These are phyloP conservation scores for Phenoliferia sp. DNA, from an alignment of 1,284 basidiomycete species.

Conservation along the genomic window DNA sequence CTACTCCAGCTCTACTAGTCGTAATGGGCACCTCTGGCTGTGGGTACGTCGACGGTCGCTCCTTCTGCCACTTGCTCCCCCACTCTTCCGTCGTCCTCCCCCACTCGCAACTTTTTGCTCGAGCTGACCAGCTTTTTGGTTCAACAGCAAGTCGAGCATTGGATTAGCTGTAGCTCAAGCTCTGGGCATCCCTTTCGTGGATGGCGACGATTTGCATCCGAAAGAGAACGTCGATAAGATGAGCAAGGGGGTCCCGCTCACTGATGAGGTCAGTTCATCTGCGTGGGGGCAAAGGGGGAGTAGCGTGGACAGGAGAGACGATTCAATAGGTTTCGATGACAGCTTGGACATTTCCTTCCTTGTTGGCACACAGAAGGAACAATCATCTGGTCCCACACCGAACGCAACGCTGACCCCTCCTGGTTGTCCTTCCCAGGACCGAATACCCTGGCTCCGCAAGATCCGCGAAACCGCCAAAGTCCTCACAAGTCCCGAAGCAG, in stretches of 20 bases:
- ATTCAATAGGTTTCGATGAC: not conserved
- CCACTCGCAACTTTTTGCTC: not conserved
- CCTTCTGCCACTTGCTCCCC: not conserved
- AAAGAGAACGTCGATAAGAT: slow-evolving; percentile 80
- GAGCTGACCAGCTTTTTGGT: slow-evolving; percentile 3
- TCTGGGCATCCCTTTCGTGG: slow-evolving; percentile 69
- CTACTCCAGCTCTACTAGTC: slow-evolving; percentile 26
- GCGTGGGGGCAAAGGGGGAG: not conserved
- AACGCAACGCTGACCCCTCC: not conserved
- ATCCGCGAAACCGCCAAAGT: slow-evolving; percentile 61
- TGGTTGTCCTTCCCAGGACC: slow-evolving; percentile 46
- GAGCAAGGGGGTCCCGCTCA: slow-evolving; percentile 70
- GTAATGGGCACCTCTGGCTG: slow-evolving; percentile 36
- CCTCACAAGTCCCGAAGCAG: slow-evolving; percentile 27
- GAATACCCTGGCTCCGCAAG: slow-evolving; percentile 75
- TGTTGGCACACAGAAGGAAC: not conserved
- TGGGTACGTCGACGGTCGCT: slow-evolving; percentile 24
- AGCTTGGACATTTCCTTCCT: not conserved
- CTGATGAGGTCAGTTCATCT: slow-evolving; percentile 53
- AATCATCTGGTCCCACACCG: not conserved
- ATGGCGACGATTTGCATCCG: slow-evolving; percentile 87
- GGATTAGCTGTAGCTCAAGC: slow-evolving; percentile 59
- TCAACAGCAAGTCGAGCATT: slow-evolving; percentile 79
- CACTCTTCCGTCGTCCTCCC: not conserved
- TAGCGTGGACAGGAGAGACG: not conserved